These are phyloP conservation scores for Plasmodium relictum DNA, from an alignment of 169 alveolate genomes.

Conservation along the genomic window DNA sequence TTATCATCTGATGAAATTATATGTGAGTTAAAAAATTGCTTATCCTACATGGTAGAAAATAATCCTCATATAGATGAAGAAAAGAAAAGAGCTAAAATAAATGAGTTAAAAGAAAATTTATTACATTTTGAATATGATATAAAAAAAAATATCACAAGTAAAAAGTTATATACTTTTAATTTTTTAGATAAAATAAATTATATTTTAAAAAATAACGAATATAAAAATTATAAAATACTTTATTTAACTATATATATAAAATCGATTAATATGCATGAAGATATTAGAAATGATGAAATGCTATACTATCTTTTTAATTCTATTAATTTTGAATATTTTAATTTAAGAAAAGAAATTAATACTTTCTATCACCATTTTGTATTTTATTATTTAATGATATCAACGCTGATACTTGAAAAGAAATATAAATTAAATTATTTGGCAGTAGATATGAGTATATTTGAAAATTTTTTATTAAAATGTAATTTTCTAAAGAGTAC, in stretches of 20 bases:
- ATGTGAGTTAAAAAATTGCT: conserved; percentile 17
- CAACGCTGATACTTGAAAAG: conserved; percentile 16
- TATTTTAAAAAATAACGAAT: conserved; percentile 34
- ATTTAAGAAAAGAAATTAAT: conserved; percentile 51
- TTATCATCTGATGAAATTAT: conserved; percentile 30
- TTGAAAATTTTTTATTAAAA: conserved; percentile 32
- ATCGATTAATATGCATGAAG: conserved; percentile 67
- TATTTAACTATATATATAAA: conserved; percentile 63
- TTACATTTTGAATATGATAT: conserved; percentile 7
- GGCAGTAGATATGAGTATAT: conserved; percentile 6
- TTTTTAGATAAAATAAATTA: conserved; percentile 44
- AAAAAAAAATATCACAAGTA: conserved; percentile 31
- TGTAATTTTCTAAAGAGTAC: conserved; percentile 35
- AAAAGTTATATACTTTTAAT: conserved; percentile 18
- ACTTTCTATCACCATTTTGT: conserved; percentile 45
- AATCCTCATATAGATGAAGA: background rate
- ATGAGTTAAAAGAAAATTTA: conserved; percentile 14
- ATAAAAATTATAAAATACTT: conserved; percentile 44
- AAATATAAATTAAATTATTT: conserved; percentile 31
- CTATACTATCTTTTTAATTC: conserved; percentile 46
- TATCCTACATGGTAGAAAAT: conserved; percentile 17
- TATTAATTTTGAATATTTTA: conserved; percentile 65
- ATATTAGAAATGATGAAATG: conserved; percentile 48
- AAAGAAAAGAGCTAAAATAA: background rate
- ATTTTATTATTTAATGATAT: conserved; percentile 30